Conservation (phyloP, 305 asterid species). For the Fraxinus platypoda region DNA sequence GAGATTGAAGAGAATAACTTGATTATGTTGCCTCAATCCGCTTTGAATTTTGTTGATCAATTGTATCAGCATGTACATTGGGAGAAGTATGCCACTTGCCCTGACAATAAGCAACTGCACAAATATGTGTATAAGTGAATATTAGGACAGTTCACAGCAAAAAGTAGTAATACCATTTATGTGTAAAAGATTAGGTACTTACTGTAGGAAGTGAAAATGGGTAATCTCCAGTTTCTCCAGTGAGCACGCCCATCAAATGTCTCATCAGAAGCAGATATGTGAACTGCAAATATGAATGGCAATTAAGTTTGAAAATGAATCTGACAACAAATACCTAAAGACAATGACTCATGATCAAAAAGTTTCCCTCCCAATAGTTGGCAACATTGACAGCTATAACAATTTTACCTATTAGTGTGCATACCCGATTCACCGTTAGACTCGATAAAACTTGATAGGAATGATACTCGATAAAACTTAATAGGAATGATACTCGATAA, state of each 20-base stretch:
- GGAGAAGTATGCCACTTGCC: constrained; percentile 71
- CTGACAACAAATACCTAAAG: neutral
- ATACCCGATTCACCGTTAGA: neutral
- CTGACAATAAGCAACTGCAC: constrained; percentile 59
- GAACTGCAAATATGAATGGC: constrained; percentile 46
- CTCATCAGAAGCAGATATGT: constrained; percentile 65
- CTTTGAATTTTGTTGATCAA: constrained; percentile 50
- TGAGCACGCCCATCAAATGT: constrained; percentile 50
- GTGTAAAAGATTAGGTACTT: constrained; percentile 28
- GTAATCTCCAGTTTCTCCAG: constrained; percentile 51
- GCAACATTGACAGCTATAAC: neutral
- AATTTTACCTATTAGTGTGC: neutral
- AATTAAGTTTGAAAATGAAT: neutral
- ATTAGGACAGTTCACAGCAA: neutral
- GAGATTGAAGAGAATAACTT: constrained; percentile 28
- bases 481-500: too few species aligned
- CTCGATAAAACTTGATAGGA: too few species aligned
- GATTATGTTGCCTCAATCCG: constrained; percentile 42
- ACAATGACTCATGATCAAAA: neutral
- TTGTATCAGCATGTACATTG: constrained; percentile 68
- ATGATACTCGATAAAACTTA: too few species aligned
- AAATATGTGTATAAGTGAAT: neutral
- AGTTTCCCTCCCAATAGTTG: neutral
- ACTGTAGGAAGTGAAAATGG: constrained; percentile 79
- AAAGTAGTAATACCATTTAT: neutral